A percentile compares a stretch with the other conserved stretches of the same genome.
These are phyloP conservation scores for Fusarium sacchari DNA, from an alignment of 2,329 filamentous ascomycete species.

Conservation along the genomic window DNA sequence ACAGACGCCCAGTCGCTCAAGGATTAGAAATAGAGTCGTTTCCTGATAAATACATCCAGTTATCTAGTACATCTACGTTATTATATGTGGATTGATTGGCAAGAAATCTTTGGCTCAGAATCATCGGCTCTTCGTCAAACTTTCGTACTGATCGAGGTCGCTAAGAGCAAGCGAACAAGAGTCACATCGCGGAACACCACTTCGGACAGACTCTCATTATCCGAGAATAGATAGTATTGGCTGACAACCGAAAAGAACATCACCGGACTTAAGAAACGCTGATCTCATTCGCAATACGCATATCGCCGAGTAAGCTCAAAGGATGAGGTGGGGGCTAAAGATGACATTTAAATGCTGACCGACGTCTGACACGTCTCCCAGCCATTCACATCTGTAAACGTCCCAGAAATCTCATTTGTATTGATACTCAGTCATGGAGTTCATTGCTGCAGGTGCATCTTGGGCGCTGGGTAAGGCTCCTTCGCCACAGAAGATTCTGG, in stretches of 20 bases:
- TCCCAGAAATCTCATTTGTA: fast-evolving
- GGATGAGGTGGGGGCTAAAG: neutral
- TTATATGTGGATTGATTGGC: no score
- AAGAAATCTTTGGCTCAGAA: no score
- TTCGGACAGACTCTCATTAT: neutral
- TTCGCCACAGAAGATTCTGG: constrained; percentile 5
- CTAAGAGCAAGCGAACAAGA: no score
- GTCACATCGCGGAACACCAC: neutral
- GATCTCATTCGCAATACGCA: neutral
- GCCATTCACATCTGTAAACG: neutral
- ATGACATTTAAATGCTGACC: neutral
- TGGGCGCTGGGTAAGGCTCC: constrained; percentile 5
- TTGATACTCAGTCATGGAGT: neutral
- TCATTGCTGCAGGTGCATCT: constrained; percentile 18
- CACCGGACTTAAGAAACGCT: neutral
- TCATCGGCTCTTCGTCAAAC: no score
- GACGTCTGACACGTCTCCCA: no score
- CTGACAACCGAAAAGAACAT: neutral
- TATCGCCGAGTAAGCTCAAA: neutral
- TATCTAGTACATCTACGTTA: no score
- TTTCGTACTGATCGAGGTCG: no score
- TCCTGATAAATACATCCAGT: no score
- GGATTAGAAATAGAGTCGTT: no score
- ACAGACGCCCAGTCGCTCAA: no score
- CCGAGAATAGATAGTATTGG: neutral